Percentiles rank a stretch among this genome's conserved stretches.
These are phyloP conservation scores for Penicillium malachiteum DNA, from an alignment of 495 filamentous ascomycete genomes.

Conservation along the genomic window DNA sequence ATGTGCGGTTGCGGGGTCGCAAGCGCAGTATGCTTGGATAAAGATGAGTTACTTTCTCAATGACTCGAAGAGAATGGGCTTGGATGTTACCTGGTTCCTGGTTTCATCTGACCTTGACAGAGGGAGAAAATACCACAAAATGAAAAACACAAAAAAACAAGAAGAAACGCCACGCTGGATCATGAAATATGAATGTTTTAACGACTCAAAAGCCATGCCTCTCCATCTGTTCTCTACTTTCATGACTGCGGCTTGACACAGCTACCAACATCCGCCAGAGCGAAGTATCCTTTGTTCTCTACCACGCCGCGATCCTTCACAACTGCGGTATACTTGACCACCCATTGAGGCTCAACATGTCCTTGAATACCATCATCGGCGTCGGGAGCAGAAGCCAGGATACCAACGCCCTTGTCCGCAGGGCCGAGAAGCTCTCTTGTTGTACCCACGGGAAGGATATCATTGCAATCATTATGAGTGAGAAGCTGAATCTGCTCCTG, in stretches of 20 bases:
- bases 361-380: conserved; percentile 57
- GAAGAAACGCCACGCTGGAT: conserved; percentile 37
- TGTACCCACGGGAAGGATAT: conserved; percentile 83
- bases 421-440: conserved; percentile 77
- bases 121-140: not conserved
- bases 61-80: not conserved
- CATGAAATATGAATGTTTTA: conserved; percentile 20
- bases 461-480: conserved; percentile 91
- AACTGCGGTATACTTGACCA: conserved; percentile 98
- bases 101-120: too few species aligned
- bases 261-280: conserved; percentile 66
- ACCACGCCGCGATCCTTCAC: conserved; percentile 94
- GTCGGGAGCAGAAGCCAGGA: conserved; percentile 56
- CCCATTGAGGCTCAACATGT: conserved; percentile 85
- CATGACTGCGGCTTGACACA: conserved; percentile 34
- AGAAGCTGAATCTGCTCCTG: conserved; percentile 80
- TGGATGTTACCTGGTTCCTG: not conserved
- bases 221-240: not conserved
- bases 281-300: conserved; percentile 98
- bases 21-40: conserved; percentile 97
- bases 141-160: conserved; percentile 11
- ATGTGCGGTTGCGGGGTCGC: conserved; percentile 92
- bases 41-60: conserved; percentile 7
- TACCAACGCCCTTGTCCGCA: conserved; percentile 59
- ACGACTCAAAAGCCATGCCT: not conserved